Evolutionary conservation across 305 asterid genomes (phyloP), one percentile per base, ranked within the genome.

Genomic region (Andrographis paniculata): DNA sequence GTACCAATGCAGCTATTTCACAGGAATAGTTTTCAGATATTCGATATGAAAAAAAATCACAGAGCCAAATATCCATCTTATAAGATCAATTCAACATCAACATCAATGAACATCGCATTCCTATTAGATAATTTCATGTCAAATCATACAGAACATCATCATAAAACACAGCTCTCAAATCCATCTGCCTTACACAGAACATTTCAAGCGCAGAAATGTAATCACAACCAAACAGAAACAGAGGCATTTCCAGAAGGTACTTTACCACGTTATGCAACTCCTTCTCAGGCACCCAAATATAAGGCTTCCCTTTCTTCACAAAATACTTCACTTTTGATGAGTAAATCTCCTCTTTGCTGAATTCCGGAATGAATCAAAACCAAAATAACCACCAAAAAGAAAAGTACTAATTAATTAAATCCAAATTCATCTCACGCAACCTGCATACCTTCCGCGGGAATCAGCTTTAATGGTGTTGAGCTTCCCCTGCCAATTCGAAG

Each of bases 251-350:
- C 7, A 48, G 24, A 48, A 43, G 45, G 23, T 52, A 38, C 0
- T 47, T 21, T 78, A 88, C 97, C 88, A 84, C 94, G 75, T 79
- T 80, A 64, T 82, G 97, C 71, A 75, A 64, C 66, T 88, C 95
- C 59, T 74, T 72, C 63, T 75, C 85, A 13, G 94, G 85, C 14
- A 88, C 69, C 95, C 95, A 84, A 37, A 88, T 62, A 51, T 77
- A 76, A 6, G 93, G 93, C 62, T 66, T 76, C 53, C 94, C 97
- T 59, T 68, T 85, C 64, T 59, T 76, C 56, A 78, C 66, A 65
- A 85, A 67, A 71, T 82, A 89, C 60, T 86, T 78, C 45, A 80
- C 94, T 66, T 75, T 76, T n/a, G 95, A 88, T 50, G 75, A 64
- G 73, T 80, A 66, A 55, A 85, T 74, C 61, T 82, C 94, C 52